Percentiles rank a stretch among this genome's conserved stretches.
These are phyloP conservation scores for Tuber calosporum DNA, from an alignment of 495 filamentous ascomycete genomes.

Conservation along the genomic window DNA sequence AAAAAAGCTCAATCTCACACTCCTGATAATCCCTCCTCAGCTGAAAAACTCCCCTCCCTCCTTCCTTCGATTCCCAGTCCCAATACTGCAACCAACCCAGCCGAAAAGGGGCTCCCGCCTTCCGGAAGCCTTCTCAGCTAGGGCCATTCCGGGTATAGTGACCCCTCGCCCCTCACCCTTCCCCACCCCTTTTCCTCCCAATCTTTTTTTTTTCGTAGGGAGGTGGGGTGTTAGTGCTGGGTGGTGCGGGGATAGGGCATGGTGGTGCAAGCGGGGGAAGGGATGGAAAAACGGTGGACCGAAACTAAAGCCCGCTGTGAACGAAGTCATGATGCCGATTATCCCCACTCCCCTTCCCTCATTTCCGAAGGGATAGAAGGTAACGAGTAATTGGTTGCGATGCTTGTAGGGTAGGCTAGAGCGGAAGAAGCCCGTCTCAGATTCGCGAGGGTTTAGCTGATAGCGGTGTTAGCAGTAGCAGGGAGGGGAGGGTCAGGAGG, in stretches of 20 bases:
- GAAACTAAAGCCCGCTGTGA: not conserved
- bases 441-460: not conserved
- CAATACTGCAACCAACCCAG: not conserved
- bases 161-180: not conserved
- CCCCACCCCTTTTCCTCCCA: too few species aligned
- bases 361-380: not conserved
- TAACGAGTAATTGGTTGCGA: not conserved
- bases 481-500: too few species aligned
- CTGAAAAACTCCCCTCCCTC: not conserved
- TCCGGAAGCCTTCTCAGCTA: not conserved
- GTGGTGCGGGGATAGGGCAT: too few species aligned
- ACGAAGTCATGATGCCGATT: not conserved
- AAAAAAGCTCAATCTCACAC: not conserved
- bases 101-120: not conserved
- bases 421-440: too few species aligned
- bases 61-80: not conserved
- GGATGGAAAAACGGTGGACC: too few species aligned
- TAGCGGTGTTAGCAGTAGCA: not conserved
- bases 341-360: not conserved
- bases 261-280: too few species aligned
- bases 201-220: too few species aligned
- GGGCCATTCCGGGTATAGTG: not conserved
- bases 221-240: too few species aligned
- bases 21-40: not conserved
- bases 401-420: not conserved